These are phyloP conservation scores for Fagopyrum tataricum DNA, from an alignment of 148 eudicot species.

Conservation along the genomic window DNA sequence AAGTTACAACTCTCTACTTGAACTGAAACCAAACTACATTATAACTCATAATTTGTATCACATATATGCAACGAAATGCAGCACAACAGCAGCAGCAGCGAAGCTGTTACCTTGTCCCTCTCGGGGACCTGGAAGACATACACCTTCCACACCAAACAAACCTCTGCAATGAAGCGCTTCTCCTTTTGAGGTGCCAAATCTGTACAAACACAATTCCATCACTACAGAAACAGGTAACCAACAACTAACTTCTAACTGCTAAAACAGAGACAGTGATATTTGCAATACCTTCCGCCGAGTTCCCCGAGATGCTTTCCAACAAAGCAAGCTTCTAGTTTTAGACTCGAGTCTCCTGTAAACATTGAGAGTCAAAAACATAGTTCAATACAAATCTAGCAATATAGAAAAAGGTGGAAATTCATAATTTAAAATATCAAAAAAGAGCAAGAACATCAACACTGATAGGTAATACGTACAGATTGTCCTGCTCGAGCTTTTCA, in stretches of 20 bases:
- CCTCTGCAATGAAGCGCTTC: constrained; percentile 42
- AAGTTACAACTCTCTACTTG: too few species aligned
- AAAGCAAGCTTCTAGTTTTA: constrained; percentile 79
- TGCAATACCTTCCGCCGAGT: constrained; percentile 59
- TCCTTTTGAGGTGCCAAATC: constrained; percentile 60
- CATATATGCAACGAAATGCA: too few species aligned
- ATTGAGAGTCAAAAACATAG: constrained; percentile 3
- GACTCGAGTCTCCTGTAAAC: constrained; percentile 82
- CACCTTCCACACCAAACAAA: constrained; percentile 74
- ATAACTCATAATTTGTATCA: too few species aligned
- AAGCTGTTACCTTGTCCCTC: constrained; percentile 31
- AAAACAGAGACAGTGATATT: neutral
- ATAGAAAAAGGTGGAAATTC: neutral
- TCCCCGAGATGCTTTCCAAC: constrained; percentile 70
- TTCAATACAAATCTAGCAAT: neutral
- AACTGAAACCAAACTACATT: too few species aligned
- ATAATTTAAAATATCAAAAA: neutral
- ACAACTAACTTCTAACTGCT: too few species aligned
- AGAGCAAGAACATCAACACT: neutral
- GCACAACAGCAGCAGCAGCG: too few species aligned
- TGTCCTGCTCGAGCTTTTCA: constrained; percentile 95
- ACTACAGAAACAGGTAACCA: too few species aligned
- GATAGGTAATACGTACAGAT: constrained; percentile 51
- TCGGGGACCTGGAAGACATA: constrained; percentile 48
- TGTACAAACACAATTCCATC: constrained; percentile 23